Conservation (phyloP, 331 rosid genomes). For the Cucumis variabilis region DNA sequence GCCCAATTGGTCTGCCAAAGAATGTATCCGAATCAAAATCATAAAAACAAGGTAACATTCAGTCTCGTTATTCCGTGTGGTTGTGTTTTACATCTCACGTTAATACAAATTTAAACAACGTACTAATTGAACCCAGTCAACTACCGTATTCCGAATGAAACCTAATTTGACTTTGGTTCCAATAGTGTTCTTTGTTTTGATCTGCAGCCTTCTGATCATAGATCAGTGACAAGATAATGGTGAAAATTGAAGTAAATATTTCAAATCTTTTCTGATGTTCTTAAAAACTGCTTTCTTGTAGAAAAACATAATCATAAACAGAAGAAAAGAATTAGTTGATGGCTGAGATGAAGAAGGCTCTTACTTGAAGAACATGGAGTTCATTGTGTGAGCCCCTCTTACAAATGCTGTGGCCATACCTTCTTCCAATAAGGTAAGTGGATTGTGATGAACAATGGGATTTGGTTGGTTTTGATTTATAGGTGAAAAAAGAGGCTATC, state of each 20-base stretch:
- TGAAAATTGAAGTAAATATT: neutral
- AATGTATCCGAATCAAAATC: neutral
- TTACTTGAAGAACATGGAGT: slow-evolving; percentile 42
- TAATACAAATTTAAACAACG: neutral
- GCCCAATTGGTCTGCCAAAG: slow-evolving; percentile 30
- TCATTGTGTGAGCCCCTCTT: slow-evolving; percentile 37
- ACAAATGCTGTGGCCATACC: slow-evolving; percentile 33
- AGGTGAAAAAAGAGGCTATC: slow-evolving; percentile 22
- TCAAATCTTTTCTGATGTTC: neutral
- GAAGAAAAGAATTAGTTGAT: neutral
- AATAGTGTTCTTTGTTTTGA: neutral
- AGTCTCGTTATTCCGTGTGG: neutral
- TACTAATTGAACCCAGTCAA: neutral
- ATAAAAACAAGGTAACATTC: slow-evolving; percentile 1
- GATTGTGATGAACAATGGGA: neutral
- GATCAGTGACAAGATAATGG: neutral
- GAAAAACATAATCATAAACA: neutral
- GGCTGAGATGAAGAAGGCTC: neutral
- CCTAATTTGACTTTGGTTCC: neutral
- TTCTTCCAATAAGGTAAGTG: slow-evolving; percentile 23
- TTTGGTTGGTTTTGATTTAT: neutral
- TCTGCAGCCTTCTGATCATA: neutral
- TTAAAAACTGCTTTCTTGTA: neutral
- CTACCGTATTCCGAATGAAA: neutral
- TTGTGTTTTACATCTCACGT: neutral